These are phyloP conservation scores for Diutina catenulata DNA, from an alignment of 1,139 yeast species.

Conservation along the genomic window DNA sequence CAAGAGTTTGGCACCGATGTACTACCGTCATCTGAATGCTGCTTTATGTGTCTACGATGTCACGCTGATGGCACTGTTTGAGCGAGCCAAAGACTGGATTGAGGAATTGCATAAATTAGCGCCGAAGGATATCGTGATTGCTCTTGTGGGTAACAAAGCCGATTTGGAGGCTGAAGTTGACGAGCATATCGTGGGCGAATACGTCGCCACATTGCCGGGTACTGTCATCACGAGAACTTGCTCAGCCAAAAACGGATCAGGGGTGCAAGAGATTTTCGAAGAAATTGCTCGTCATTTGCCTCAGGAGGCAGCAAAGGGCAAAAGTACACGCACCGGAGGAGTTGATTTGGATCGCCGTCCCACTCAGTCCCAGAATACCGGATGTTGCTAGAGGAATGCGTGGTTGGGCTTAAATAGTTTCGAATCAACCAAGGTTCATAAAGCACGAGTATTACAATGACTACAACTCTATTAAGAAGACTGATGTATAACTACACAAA, in stretches of 20 bases:
- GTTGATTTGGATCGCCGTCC: constrained; percentile 4
- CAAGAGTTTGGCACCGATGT: constrained; percentile 12
- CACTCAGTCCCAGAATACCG: not conserved
- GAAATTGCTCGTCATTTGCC: constrained; percentile 34
- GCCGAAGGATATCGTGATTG: constrained; percentile 70
- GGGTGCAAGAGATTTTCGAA: constrained; percentile 31
- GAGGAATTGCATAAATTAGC: constrained; percentile 91
- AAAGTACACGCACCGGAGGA: not conserved
- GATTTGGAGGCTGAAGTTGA: not conserved
- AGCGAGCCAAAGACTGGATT: constrained; percentile 92
- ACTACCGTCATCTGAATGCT: constrained; percentile 11
- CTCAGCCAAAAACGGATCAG: constrained; percentile 37
- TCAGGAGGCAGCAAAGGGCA: constrained; percentile 18
- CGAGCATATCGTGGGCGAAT: not conserved
- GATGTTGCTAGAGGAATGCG: not conserved
- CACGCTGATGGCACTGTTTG: constrained; percentile 51
- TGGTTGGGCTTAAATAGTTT: not conserved
- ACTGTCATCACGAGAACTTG: constrained; percentile 12
- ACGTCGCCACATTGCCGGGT: not conserved
- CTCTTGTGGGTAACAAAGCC: constrained; percentile 41
- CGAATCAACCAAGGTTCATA: not conserved
- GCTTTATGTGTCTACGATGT: constrained; percentile 12
- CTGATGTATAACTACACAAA: too few relatives aligned
- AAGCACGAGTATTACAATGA: not conserved
- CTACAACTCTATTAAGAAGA: not conserved